Percentiles rank a stretch among this genome's conserved stretches.
Evolutionary conservation across 345 rosid genomes (phyloP).

Genomic region (Lumnitzera littorea): DNA sequence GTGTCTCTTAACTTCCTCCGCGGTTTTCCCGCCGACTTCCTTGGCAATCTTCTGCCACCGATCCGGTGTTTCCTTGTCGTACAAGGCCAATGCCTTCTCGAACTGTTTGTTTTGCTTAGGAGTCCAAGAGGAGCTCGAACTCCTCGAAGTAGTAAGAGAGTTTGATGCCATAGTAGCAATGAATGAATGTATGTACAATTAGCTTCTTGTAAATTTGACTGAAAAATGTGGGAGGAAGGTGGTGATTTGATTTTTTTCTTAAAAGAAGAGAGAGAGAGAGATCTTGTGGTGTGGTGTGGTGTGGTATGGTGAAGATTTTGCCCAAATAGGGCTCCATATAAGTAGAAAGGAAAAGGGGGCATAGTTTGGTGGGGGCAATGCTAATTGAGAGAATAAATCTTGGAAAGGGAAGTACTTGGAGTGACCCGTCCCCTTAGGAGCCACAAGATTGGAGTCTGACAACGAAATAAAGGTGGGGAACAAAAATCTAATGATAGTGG

Average conservation of each 20-base stretch:
- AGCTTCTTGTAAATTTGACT: neutral
- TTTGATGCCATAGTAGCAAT: slow-evolving; percentile 48
- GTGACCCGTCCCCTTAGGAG: slow-evolving; percentile 53
- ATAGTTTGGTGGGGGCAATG: slow-evolving; percentile 31
- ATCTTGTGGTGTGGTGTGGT: slow-evolving; percentile 16
- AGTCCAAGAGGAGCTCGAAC: slow-evolving; percentile 66
- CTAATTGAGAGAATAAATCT: slow-evolving; percentile 27
- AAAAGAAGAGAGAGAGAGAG: slow-evolving; percentile 2
- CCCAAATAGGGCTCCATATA: slow-evolving; percentile 27
- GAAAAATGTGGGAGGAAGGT: neutral
- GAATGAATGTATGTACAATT: neutral
- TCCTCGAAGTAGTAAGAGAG: slow-evolving; percentile 53
- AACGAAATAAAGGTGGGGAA: too few species aligned
- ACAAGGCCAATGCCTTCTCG: slow-evolving; percentile 84
- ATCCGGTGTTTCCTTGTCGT: slow-evolving; percentile 92
- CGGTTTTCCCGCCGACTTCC: slow-evolving; percentile 81
- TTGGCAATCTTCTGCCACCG: slow-evolving; percentile 92
- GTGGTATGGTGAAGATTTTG: slow-evolving; percentile 39
- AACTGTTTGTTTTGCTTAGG: slow-evolving; percentile 88
- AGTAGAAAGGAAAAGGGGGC: slow-evolving; percentile 36
- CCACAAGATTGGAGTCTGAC: slow-evolving; percentile 25
- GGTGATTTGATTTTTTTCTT: slow-evolving; percentile 1
- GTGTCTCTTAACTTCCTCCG: slow-evolving; percentile 79
- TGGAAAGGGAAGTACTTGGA: slow-evolving; percentile 20
- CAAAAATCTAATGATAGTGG: too few species aligned